A percentile compares a stretch with the other conserved stretches of the same genome.
phyloP scores from a whole-genome alignment of 306 rosid species.

The Trifolium repens region DNA sequence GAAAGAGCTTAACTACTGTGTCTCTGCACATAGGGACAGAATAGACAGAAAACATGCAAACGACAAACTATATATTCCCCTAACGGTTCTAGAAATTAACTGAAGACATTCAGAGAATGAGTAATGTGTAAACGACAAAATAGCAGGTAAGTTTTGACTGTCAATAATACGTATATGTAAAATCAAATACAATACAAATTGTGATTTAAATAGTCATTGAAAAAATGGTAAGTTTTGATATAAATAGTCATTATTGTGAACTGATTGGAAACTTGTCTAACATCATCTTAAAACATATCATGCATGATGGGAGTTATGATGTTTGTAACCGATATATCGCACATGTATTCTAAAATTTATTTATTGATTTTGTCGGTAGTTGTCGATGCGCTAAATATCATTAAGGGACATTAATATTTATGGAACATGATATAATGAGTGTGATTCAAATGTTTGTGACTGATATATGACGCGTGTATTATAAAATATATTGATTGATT shows the following conservation, averaged over 20 bases:
- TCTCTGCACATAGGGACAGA: neutral
- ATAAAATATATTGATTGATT: neutral
- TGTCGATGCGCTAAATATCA: neutral
- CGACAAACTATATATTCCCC: neutral
- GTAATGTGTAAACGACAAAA: slow-evolving; percentile 25
- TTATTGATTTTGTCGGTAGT: neutral
- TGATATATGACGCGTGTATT: too few species aligned
- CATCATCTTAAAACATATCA: neutral
- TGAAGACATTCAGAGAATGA: neutral
- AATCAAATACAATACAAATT: neutral
- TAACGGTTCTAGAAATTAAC: slow-evolving; percentile 12
- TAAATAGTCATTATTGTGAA: neutral
- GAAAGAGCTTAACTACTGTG: neutral
- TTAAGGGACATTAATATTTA: neutral
- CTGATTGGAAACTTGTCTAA: slow-evolving; percentile 32
- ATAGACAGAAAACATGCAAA: neutral
- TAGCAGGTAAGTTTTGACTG: neutral
- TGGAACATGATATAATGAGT: neutral
- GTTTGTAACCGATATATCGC: slow-evolving; percentile 7
- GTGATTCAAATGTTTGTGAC: too few species aligned
- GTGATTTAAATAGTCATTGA: neutral
- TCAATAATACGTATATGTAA: neutral
- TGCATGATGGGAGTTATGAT: slow-evolving; percentile 27
- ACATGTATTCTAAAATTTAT: neutral
- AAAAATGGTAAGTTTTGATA: slow-evolving; percentile 7